These are phyloP conservation scores for Colletotrichum sublineola DNA, from an alignment of 2,329 filamentous ascomycete genomes.

Conservation along the genomic window DNA sequence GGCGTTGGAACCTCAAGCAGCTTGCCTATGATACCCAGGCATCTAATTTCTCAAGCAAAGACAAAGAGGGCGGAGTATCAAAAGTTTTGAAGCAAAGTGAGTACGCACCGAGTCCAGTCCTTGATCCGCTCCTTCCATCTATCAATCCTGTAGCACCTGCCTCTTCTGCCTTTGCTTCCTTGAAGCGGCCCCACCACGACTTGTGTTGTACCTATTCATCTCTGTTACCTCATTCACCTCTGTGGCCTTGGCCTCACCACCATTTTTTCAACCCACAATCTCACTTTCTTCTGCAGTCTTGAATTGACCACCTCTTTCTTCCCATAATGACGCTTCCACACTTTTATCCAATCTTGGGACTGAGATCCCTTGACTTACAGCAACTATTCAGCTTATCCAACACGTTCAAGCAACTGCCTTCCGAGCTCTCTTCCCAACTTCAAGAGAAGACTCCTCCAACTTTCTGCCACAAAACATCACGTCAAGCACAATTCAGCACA, in stretches of 20 bases:
- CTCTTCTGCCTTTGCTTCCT: neutral
- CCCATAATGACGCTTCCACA: neutral
- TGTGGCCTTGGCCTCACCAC: neutral
- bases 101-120: neutral
- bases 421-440: neutral
- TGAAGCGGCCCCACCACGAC: neutral
- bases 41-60: neutral
- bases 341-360: neutral
- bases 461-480: neutral
- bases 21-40: neutral
- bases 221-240: neutral
- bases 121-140: neutral
- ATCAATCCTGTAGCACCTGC: neutral
- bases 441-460: neutral
- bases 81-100: neutral
- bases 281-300: neutral
- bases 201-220: neutral
- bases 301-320: neutral
- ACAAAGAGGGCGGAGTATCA: neutral
- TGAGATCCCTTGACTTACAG: neutral
- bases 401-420: neutral
- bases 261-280: too few species aligned
- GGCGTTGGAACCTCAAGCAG: rapidly evolving
- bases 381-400: neutral
- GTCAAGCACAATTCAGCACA: neutral